A percentile compares a stretch with the other conserved stretches of the same genome.
These are phyloP conservation scores for Lyophyllum atratum DNA, from an alignment of 768 basidiomycete species.

Conservation along the genomic window DNA sequence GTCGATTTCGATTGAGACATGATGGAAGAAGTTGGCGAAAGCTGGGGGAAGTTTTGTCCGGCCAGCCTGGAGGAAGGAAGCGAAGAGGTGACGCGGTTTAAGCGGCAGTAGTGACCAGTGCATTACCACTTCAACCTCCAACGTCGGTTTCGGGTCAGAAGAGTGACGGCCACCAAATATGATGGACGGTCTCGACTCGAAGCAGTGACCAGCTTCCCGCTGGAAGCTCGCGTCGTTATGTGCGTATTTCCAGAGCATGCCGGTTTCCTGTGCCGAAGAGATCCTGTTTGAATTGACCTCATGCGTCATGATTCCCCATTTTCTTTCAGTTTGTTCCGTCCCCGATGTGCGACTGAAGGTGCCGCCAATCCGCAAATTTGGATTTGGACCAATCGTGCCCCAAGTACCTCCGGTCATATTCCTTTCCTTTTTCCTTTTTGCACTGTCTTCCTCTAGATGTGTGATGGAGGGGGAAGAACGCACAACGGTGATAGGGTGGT, in stretches of 20 bases:
- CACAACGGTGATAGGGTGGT: not conserved
- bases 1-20: no score
- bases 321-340: not conserved
- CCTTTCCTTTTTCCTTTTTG: not conserved
- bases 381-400: not conserved
- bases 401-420: not conserved
- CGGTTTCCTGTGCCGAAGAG: not conserved
- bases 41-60: no score
- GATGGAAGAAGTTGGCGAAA: no score
- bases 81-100: no score
- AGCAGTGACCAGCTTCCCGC: not conserved
- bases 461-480: not conserved
- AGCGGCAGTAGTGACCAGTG: not conserved
- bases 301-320: not conserved
- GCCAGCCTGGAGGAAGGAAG: no score
- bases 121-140: not conserved
- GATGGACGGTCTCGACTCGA: not conserved
- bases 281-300: not conserved
- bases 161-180: not conserved
- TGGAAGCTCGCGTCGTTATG: not conserved
- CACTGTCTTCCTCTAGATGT: not conserved
- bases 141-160: not conserved
- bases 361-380: not conserved
- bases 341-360: not conserved
- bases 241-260: constrained; percentile 2